Percentiles rank a stretch among this genome's conserved stretches.
These are phyloP conservation scores for Hymenoscyphus infarciens DNA, from an alignment of 2,329 filamentous ascomycete genomes.

Conservation along the genomic window DNA sequence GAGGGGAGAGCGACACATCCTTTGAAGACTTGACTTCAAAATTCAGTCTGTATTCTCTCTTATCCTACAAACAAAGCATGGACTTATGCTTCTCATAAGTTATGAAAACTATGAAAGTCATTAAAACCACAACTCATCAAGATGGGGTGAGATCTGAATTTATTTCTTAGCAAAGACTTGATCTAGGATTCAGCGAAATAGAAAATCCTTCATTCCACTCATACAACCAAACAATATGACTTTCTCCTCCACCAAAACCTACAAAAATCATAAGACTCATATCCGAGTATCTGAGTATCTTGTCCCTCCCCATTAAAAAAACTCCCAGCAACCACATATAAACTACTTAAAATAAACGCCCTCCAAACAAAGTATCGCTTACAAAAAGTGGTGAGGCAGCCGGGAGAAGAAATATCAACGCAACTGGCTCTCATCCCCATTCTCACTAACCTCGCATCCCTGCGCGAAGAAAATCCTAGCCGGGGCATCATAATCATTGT, in stretches of 20 bases:
- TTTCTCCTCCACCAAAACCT: not conserved
- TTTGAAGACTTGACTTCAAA: too few species aligned
- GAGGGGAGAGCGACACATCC: too few species aligned
- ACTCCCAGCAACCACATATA: not conserved
- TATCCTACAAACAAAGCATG: too few species aligned
- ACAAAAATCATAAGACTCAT: slow-evolving; percentile 2
- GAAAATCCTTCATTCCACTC: not conserved
- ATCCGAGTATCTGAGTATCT: not conserved
- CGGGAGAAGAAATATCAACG: not conserved
- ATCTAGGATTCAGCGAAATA: not conserved
- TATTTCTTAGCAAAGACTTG: not conserved
- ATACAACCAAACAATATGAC: not conserved
- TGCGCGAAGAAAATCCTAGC: slow-evolving; percentile 91
- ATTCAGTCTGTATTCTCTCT: too few species aligned
- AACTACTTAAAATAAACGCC: not conserved
- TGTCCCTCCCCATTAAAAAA: not conserved
- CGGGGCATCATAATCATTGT: slow-evolving; percentile 68
- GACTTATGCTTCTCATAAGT: too few species aligned
- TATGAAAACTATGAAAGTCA: too few species aligned
- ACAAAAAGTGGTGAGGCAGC: too few species aligned
- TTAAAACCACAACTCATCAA: too few species aligned
- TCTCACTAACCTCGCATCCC: slow-evolving; percentile 58
- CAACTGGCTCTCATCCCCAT: not conserved
- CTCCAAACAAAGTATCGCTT: not conserved
- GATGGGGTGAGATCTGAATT: not conserved